Base-by-base conservation (phyloP, 2,329 filamentous ascomycete genomes). In the Malbranchea zuffiana region DNA sequence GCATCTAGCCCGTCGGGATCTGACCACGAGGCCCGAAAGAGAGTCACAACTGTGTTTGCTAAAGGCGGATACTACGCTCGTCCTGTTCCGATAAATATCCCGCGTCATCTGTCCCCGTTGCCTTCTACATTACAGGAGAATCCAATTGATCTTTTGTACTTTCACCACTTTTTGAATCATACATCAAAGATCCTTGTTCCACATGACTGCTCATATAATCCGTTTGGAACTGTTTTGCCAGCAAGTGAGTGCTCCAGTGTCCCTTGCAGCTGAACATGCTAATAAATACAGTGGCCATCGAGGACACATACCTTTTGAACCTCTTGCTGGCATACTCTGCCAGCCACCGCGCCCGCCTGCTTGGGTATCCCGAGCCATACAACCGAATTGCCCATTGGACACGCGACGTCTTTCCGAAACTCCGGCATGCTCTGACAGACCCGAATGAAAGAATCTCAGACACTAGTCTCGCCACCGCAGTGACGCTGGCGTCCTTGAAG, bases 401-500 rank as follows among this genome's bases (percentile, higher is more conserved):
- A 17, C 71, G 80, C 50, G 75, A 84, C 47, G 81, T 67, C 2
- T 67, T 67, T 37, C 81, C 81, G 0, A 74, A 75, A 11, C 68
- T 92, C 13, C 74, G 82, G 18, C 61, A 72, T 42, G 77, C 81
- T 1, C 66, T 90, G 15, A 67, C 71, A 41, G 70, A 77, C 37
- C 68, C 71, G 0, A 66, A 68, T 25, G 67, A 72, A 43, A 72
- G 75, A 26, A 75, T 85, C 7, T 79, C 80, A 1, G 78, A 85
- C 47, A 74, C 75, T 11, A 82, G 80, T 37, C 67, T 92, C 2
- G 82, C 83, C 0, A 84, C 82, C 0, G 80, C 83, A 5, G 86
- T 92, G 44, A 86, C 90, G 80, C 71, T 92, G 30, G 75, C 82
- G 1, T 87, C 82, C 1, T 66, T 90, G 13, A 82, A 90, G 51